Evolutionary conservation across 129 eudicot genomes (phyloP), one percentile per base, ranked within the genome.

Genomic region (Arctium lappa): DNA sequence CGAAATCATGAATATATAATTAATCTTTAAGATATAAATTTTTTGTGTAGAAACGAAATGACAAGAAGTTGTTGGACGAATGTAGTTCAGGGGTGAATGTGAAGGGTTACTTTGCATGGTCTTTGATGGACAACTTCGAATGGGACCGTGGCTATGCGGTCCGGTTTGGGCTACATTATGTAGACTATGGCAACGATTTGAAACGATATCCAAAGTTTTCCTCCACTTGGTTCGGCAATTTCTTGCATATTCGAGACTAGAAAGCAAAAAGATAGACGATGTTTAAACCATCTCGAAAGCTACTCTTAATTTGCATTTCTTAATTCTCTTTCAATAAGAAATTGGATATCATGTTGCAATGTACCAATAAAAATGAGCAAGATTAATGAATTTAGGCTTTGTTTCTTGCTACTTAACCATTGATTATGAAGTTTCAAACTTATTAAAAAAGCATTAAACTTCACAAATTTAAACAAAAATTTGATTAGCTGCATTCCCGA

Each of bases 131-230:
- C 87, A 89, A 84, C 69, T 91, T 87, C 40, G 88, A 89, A 80
- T 91, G 95, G 91, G 82, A 76, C 16, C 85, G 76, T 34, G 95
- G 95, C 73, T 91, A 87, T 82, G 72, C 87, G 2, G 69, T 87
- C 34, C 89, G 95, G 5, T 91, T 89, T 38, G 95, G 95, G 79
- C 80, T 91, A 6, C 84, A 87, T 81, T 89, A 70, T 75, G 91
- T 91, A 42, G 90, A 91, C 56, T 91, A 87, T 60, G 62, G 71
- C 65, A 81, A 86, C 16, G 80, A 81, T 6, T 78, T 87, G 76
- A 87, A 85, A 82, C 74, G 94, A 74, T 91, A 88, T 70, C 90
- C 88, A 8, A 91, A 88, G 82, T 86, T 86, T 53, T 91, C 94
- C 6, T 87, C 93, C 18, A 80, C 69, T 70, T 89, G 93, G 93